Evolutionary conservation across 2,329 filamentous ascomycete genomes (phyloP).

Genomic region (Colletotrichum truncatum): DNA sequence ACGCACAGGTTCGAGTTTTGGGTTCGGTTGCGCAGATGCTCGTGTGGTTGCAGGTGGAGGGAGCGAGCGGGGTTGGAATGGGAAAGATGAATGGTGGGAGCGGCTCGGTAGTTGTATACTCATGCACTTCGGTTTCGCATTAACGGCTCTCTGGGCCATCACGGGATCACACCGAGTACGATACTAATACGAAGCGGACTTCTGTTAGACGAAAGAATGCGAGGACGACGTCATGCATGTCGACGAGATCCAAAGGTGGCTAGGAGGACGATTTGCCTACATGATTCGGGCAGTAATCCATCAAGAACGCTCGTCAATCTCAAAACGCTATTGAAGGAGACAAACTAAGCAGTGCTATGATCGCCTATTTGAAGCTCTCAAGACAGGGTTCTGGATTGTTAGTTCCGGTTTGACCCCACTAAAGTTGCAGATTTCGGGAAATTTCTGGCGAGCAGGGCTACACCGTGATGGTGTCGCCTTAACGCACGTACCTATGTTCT

Average conservation of each 20-base stretch:
- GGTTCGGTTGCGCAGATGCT: conserved; percentile 5
- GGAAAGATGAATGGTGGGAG: conserved; percentile 6
- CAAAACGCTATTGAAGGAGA: neutral
- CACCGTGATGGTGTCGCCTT: neutral
- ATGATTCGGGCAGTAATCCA: no score
- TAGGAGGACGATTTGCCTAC: neutral
- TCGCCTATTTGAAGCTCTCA: neutral
- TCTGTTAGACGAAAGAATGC: neutral
- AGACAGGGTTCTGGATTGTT: neutral
- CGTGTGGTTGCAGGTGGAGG: conserved; percentile 12
- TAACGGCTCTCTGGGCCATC: neutral
- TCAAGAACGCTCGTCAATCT: neutral
- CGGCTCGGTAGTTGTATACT: conserved; percentile 24
- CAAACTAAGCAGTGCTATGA: neutral
- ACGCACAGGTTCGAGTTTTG: neutral
- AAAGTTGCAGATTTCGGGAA: neutral
- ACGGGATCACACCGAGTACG: conserved; percentile 23
- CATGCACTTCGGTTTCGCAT: conserved; percentile 20
- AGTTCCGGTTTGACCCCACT: neutral
- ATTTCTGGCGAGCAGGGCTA: neutral
- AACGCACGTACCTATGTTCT: neutral
- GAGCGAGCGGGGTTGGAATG: conserved; percentile 19
- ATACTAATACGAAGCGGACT: conserved; percentile 20
- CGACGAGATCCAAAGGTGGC: neutral
- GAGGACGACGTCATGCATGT: neutral